These are phyloP conservation scores for Termitomyces eurrhizus DNA, from an alignment of 768 basidiomycete species.

Conservation along the genomic window DNA sequence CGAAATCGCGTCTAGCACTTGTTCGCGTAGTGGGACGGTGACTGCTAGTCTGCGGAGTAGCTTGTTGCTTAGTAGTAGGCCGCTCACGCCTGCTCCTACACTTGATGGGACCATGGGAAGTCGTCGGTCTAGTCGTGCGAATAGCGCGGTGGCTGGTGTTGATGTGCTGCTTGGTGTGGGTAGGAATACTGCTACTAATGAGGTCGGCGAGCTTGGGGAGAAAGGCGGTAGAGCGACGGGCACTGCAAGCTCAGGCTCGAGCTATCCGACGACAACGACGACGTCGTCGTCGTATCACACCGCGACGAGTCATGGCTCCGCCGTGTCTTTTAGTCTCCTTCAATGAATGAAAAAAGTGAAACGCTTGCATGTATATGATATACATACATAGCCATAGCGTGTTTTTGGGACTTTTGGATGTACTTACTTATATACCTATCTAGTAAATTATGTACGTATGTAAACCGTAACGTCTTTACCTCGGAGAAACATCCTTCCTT, in stretches of 20 bases:
- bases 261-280: slow-evolving; percentile 18
- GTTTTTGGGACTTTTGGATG: slow-evolving; percentile 6
- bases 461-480: not conserved
- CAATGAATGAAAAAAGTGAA: too few relatives aligned
- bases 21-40: slow-evolving; percentile 18
- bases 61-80: slow-evolving; percentile 30
- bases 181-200: slow-evolving; percentile 17
- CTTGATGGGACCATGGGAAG: slow-evolving; percentile 25
- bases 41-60: slow-evolving; percentile 19
- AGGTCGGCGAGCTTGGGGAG: slow-evolving; percentile 32
- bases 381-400: too few relatives aligned
- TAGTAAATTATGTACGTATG: slow-evolving; percentile 7
- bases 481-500: not conserved
- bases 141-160: slow-evolving; percentile 28
- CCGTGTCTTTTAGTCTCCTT: not conserved
- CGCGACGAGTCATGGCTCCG: slow-evolving; percentile 17
- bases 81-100: slow-evolving; percentile 36
- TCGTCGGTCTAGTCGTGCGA: slow-evolving; percentile 33
- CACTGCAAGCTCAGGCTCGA: slow-evolving; percentile 10
- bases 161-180: slow-evolving; percentile 23
- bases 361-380: not conserved
- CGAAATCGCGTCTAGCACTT: slow-evolving; percentile 37
- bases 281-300: slow-evolving; percentile 19
- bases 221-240: slow-evolving; percentile 13
- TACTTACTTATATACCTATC: slow-evolving; percentile 11